Base-by-base conservation (phyloP, 2,329 filamentous ascomycete species). In the Verruconis gallopava region DNA sequence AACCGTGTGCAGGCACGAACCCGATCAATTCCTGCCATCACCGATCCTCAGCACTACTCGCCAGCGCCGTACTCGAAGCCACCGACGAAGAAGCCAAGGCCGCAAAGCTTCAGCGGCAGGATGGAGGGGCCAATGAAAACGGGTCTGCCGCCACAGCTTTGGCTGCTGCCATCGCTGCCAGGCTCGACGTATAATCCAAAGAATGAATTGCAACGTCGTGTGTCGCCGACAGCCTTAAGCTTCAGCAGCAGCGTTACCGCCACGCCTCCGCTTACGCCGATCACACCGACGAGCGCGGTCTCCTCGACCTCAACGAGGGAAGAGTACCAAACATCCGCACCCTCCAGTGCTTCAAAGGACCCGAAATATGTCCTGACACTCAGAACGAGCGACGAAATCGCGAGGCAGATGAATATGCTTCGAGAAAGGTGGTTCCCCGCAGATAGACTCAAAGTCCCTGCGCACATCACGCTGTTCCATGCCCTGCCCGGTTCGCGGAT, bases 281-380 rank as follows among this genome's bases (percentile, higher is more conserved):
- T 30, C 9, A 30, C 25, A n/a, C 25, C 25, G 9, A n/a, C 25
- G 6, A 30, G 9, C 6, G 9, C 25, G 6, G 25, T 30, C 25
- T 30, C 25, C 9, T n/a, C 6, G n/a, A n/a, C 25, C n/a, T 30
- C 25, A n/a, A 9, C 6, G n/a, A n/a, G 9, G 25, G n/a, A 30
- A 9, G 25, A 30, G 9, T 30, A 30, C 25, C 6, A 30, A n/a
- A 30, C 6, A 9, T n/a, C 25, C 6, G 25, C 25, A n/a, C n/a
- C n/a, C 25, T 9, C 25, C 9, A n/a, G 6, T n/a, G n/a, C n/a
- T 9, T n/a, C 25, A 30, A n/a, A n/a, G n/a, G 25, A 30, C 9
- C 61, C 61, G 52, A 13, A 33, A 12, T 52, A 52, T 25, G 38
- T 53, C 30, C 46, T 53, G 4, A 47, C 49, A n/a, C 45, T 53